phyloP scores from a whole-genome alignment of 2,329 filamentous ascomycete species.

The Ceratocystis diversiconidia region DNA sequence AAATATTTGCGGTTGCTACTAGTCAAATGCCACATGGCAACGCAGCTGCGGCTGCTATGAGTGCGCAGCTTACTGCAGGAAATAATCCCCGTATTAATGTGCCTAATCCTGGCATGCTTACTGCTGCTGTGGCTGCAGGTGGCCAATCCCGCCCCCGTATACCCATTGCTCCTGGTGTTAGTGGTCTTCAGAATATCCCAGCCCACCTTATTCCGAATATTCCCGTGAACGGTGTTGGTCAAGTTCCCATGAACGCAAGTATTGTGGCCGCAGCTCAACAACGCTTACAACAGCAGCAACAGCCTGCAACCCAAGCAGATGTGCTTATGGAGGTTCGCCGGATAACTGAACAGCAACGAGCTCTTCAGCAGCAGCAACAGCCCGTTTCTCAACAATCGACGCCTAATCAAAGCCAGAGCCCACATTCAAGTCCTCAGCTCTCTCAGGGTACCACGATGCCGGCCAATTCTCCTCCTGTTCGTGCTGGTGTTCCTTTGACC shows the following conservation, averaged over 20 bases:
- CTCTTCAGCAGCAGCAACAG: conserved; percentile 35
- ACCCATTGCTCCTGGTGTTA: conserved; percentile 39
- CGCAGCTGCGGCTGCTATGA: neutral
- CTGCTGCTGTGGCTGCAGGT: conserved; percentile 25
- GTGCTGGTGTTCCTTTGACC: conserved; percentile 9
- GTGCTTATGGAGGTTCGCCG: conserved; percentile 50
- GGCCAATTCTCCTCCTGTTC: conserved; percentile 23
- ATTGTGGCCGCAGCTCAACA: conserved; percentile 24
- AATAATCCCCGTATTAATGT: neutral
- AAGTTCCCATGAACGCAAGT: conserved; percentile 51
- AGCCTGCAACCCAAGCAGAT: conserved; percentile 36
- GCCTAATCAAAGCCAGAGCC: conserved; percentile 24
- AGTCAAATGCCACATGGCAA: conserved; percentile 3
- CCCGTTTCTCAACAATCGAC: conserved; percentile 22
- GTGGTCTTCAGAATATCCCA: conserved; percentile 35
- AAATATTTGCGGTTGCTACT: conserved; percentile 8
- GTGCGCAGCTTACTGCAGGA: conserved; percentile 2
- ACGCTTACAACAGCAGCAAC: conserved; percentile 35
- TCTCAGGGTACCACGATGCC: conserved; percentile 30
- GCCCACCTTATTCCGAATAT: conserved; percentile 38
- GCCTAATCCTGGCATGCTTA: conserved; percentile 17
- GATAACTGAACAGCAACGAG: conserved; percentile 51
- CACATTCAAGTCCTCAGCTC: conserved; percentile 28
- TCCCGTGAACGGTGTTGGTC: conserved; percentile 49
- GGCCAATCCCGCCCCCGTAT: conserved; percentile 38